Evolutionary conservation across 2,329 filamentous ascomycete genomes (phyloP), one percentile per base, ranked within the genome.

Genomic region (Trichoderma sp.): DNA sequence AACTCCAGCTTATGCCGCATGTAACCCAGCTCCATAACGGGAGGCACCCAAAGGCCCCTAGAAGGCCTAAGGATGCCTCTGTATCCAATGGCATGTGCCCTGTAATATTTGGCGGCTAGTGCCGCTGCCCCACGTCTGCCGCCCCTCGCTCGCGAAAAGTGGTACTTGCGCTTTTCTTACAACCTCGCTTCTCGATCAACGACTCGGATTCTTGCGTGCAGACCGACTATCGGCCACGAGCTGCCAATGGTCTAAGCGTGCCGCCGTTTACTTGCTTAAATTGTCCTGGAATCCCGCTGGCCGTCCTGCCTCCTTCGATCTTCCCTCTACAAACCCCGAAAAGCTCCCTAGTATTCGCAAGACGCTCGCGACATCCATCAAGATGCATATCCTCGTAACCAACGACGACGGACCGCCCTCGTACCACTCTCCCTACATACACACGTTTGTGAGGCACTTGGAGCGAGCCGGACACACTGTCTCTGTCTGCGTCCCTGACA

Each of bases 401-500:
- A 95, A 95, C 82, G 92, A 95, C 77, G 92, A 95, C 81, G 92
- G 92, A 18, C 92, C 92, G 64, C 92, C 92, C 72, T 93, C 90
- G 37, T 86, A 89, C 70, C 87, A 91, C 76, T 92, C 91, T 56
- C 92, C 92, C 8, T 95, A 95, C 76, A 87, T 95, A 71, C 91
- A 93, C 81, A 89, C 87, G 71, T 86, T 95, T 69, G 86, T 94
- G 54, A 83, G 87, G 70, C 86, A 87, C 65, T 89, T 96, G 61
- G 89, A 93, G 78, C 80, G 84, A 68, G 89, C 90, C 37, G 94
- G 94, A 8, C 95, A 97, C 80, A 85, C 83, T n/a, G 93, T 98
- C 70, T 97, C 93, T 8, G 94, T 99, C 60, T 91, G 96, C 72
- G 87, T 99, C 16, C 96, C 96, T 1, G 89, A 97, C 79, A 90